Evolutionary conservation across 345 rosid species (phyloP), one percentile per base, ranked within the genome.

Genomic region (Brassica cretica): DNA sequence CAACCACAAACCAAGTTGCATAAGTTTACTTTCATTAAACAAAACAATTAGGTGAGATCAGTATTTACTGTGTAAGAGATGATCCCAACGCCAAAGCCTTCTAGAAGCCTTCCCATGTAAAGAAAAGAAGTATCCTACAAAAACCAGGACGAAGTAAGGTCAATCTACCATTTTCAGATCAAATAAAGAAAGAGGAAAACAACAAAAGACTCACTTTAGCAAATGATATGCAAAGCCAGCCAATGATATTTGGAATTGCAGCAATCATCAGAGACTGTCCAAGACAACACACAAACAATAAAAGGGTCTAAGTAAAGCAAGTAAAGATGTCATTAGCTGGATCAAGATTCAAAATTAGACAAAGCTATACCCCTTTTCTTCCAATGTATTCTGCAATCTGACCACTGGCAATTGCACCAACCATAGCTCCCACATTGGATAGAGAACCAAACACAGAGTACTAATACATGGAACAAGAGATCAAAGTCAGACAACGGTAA

Each of bases 371-470:
- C 93, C 99, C 99, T 91, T 95, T 95, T 60, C 99, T 82, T 32
- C 99, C 99, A 62, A 95, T 85, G 74, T 91, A 90, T 78, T 95
- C 99, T 0, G 99, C 82, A 63, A 95, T 93, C 88, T 95, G 99
- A 84, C 99, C 99, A 63, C 98, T 93, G 19, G 98, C 88, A 63
- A 95, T 93, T 24, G 99, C 99, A 70, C 99, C 99, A 71, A 95
- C 90, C 99, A 95, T 95, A 76, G 99, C 99, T 62, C 99, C 99
- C 78, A 95, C 99, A 88, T 95, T 95, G 25, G 98, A 95, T 16
- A 95, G 76, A 56, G 98, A 95, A 72, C 96, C 99, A 76, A 95
- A 95, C 65, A 86, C 68, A 67, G 99, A 95, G 78, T 58, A 95
- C 99, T 95, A 69, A 51, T 41, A 64, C 72, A 75, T 58, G n/a